These are phyloP conservation scores for Crinitomyces ghanaensis DNA, from an alignment of 805 yeast species.

Conservation along the genomic window DNA sequence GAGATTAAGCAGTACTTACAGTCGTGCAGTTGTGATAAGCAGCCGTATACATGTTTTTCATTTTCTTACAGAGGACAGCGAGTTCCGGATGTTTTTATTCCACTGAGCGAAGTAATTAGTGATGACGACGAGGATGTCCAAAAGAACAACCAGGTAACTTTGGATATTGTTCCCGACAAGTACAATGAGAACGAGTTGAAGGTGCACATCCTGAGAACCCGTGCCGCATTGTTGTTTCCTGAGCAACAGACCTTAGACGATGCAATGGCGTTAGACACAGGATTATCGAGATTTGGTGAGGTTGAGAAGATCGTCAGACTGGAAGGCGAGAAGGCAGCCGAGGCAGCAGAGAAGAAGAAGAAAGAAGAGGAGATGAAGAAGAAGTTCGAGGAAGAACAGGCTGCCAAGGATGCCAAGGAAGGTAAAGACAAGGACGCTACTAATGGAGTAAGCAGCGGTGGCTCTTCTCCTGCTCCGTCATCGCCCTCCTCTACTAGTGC, in stretches of 20 bases:
- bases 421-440: too few relatives aligned
- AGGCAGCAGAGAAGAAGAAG: neutral
- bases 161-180: constrained; percentile 37
- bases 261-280: too few relatives aligned
- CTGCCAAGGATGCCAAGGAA: constrained; percentile 1
- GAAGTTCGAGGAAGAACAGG: constrained; percentile 4
- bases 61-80: constrained; percentile 31
- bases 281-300: constrained; percentile 35
- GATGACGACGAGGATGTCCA: constrained; percentile 28
- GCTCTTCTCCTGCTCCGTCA: too few relatives aligned
- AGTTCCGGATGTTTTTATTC: constrained; percentile 26
- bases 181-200: constrained; percentile 52
- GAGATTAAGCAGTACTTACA: constrained; percentile 49
- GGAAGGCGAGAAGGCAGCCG: constrained; percentile 3
- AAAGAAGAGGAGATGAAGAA: constrained; percentile 6
- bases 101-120: constrained; percentile 18
- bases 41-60: constrained; percentile 47
- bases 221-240: constrained; percentile 55
- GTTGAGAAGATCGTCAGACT: constrained; percentile 2
- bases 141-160: constrained; percentile 24
- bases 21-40: constrained; percentile 45
- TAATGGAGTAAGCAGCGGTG: too few relatives aligned
- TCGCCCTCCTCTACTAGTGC: too few relatives aligned
- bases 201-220: constrained; percentile 49
- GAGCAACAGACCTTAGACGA: too few relatives aligned